phyloP scores from a whole-genome alignment of 1,139 yeast species.

The Nadsonia commutata region DNA sequence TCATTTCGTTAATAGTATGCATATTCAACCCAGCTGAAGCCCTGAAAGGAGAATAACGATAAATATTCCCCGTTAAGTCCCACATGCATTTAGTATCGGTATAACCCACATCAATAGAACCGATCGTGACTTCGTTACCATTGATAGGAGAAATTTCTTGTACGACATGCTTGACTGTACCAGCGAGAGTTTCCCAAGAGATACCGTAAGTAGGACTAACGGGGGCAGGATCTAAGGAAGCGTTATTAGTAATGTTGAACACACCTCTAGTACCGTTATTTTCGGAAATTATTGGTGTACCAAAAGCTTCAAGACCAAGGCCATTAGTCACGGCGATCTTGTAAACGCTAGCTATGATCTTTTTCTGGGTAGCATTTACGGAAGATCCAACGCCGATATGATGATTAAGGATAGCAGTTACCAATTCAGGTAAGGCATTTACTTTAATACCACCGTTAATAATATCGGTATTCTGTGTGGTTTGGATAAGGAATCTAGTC shows the following conservation, averaged over 20 bases:
- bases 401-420: conserved; percentile 36
- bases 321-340: conserved; percentile 30
- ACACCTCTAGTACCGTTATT: conserved; percentile 20
- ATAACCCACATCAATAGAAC: conserved; percentile 48
- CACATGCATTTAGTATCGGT: conserved; percentile 70
- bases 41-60: conserved; percentile 37
- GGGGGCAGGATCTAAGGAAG: conserved; percentile 47
- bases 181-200: conserved; percentile 41
- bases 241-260: conserved; percentile 21
- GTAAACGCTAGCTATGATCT: conserved; percentile 25
- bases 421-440: conserved; percentile 57
- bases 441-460: conserved; percentile 48
- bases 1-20: conserved; percentile 52
- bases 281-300: conserved; percentile 6
- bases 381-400: conserved; percentile 37
- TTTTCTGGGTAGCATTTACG: conserved; percentile 26
- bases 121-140: conserved; percentile 35
- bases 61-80: conserved; percentile 53
- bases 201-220: conserved; percentile 33
- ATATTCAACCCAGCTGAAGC: conserved; percentile 10
- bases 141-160: conserved; percentile 31
- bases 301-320: conserved; percentile 23
- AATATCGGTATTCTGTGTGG: conserved; percentile 50
- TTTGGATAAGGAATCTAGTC: conserved; percentile 35
- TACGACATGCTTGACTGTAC: conserved; percentile 40